These are phyloP conservation scores for Pulveroboletus ravenelii DNA, from an alignment of 768 basidiomycete genomes.

Conservation along the genomic window DNA sequence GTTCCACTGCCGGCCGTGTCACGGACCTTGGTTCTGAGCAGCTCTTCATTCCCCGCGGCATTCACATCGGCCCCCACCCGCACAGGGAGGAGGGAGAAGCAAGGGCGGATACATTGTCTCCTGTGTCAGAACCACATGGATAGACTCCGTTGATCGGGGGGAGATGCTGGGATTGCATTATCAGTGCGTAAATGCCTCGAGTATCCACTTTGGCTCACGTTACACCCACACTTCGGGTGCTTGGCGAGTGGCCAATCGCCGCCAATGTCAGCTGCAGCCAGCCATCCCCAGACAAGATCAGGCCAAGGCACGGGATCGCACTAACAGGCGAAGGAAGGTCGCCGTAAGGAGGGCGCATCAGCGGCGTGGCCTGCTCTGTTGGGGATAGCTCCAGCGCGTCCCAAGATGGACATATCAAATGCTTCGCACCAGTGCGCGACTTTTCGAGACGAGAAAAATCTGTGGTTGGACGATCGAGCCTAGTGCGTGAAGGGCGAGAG, in stretches of 20 bases:
- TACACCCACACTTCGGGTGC: slow-evolving; percentile 6
- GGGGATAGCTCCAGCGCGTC: slow-evolving; percentile 9
- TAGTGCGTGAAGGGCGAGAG: slow-evolving; percentile 11
- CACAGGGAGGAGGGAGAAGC: slow-evolving; percentile 13
- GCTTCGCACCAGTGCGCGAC: background rate
- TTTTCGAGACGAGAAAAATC: slow-evolving; percentile 2
- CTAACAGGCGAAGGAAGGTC: slow-evolving; percentile 16
- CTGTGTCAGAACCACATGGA: slow-evolving; percentile 3
- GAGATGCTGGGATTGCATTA: slow-evolving; percentile 5
- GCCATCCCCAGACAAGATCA: slow-evolving; percentile 15
- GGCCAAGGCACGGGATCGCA: slow-evolving; percentile 7
- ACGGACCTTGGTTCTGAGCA: slow-evolving; percentile 26
- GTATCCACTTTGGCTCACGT: slow-evolving; percentile 13
- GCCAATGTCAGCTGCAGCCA: slow-evolving; percentile 9
- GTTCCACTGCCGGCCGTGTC: slow-evolving; percentile 12
- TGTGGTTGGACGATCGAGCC: slow-evolving; percentile 10
- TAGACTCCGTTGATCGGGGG: slow-evolving; percentile 20
- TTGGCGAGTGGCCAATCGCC: slow-evolving; percentile 10
- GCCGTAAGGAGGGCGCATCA: slow-evolving; percentile 33
- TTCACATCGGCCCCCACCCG: slow-evolving; percentile 19
- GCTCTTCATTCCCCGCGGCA: slow-evolving; percentile 30
- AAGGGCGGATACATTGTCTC: slow-evolving; percentile 3
- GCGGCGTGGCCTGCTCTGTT: slow-evolving; percentile 24
- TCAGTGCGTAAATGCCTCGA: slow-evolving; percentile 8
- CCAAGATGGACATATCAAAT: slow-evolving; percentile 20